These are phyloP conservation scores for Moesziomyces sp. DNA, from an alignment of 1,284 basidiomycete species.

Conservation along the genomic window DNA sequence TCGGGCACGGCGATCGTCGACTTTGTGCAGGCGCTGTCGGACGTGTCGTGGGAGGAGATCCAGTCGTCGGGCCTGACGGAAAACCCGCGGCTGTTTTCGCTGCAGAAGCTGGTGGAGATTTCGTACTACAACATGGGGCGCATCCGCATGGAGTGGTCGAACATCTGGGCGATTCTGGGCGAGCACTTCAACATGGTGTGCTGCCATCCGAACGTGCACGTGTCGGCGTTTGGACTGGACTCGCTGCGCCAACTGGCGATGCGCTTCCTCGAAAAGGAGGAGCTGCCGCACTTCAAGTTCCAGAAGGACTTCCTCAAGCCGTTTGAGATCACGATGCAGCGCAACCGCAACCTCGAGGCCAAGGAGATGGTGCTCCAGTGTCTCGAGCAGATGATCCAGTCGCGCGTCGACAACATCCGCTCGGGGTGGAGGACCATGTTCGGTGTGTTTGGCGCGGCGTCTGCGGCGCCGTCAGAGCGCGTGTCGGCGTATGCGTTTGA, in stretches of 20 bases:
- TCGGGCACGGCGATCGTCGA: constrained; percentile 97
- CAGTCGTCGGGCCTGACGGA: constrained; percentile 90
- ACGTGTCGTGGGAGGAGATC: constrained; percentile 99
- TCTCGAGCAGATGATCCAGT: constrained; percentile 98
- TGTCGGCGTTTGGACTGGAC: constrained; percentile 96
- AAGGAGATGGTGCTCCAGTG: constrained; percentile 99
- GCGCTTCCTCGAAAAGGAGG: constrained; percentile 99
- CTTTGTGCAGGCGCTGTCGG: constrained; percentile 94
- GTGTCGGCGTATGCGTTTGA: constrained; percentile 95
- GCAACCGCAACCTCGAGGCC: constrained; percentile 93
- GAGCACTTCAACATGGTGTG: constrained; percentile 99
- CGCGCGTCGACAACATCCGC: constrained; percentile 90
- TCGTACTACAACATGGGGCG: constrained; percentile 99
- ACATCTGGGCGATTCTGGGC: constrained; percentile 96
- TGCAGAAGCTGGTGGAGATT: constrained; percentile 99
- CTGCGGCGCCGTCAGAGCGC: constrained; percentile 91
- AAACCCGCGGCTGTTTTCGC: constrained; percentile 92
- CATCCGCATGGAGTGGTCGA: constrained; percentile 98
- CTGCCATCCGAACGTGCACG: constrained; percentile 96
- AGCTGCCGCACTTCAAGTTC: constrained; percentile 97
- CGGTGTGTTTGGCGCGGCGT: constrained; percentile 94
- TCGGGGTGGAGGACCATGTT: constrained; percentile 99
- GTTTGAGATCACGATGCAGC: constrained; percentile 97
- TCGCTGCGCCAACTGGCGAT: constrained; percentile 97
- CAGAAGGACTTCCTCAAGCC: constrained; percentile 99